phyloP scores from a whole-genome alignment of 345 rosid species.

The Lenwebbia sp. region DNA sequence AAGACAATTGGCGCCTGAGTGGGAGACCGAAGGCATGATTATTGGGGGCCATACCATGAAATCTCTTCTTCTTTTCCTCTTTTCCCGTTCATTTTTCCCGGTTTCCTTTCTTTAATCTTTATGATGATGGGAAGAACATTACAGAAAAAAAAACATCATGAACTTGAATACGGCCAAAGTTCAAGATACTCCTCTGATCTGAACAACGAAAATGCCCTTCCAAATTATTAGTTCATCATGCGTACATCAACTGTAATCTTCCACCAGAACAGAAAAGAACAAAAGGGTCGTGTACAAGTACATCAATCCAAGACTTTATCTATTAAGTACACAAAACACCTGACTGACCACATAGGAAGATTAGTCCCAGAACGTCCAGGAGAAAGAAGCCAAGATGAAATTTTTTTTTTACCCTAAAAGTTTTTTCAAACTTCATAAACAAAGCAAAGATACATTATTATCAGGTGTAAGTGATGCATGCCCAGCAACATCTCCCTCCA shows the following conservation, averaged over 20 bases:
- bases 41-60: neutral
- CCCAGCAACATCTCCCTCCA: conserved; percentile 29
- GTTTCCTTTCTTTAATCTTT: neutral
- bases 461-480: conserved; percentile 69
- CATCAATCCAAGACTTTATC: neutral
- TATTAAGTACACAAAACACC: neutral
- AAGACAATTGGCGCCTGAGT: neutral
- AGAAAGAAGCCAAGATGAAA: neutral
- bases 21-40: neutral
- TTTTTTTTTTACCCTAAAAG: neutral
- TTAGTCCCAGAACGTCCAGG: neutral
- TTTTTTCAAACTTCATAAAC: conserved; percentile 1
- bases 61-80: neutral
- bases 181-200: neutral
- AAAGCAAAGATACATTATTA: conserved; percentile 19
- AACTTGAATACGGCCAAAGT: neutral
- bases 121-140: neutral
- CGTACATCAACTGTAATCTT: neutral
- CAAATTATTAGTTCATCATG: neutral
- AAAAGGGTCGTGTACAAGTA: neutral
- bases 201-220: neutral
- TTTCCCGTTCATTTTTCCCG: neutral
- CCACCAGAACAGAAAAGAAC: neutral
- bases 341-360: neutral
- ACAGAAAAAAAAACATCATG: neutral